Evolutionary conservation across 2,329 filamentous ascomycete genomes (phyloP).

Genomic region (Ilyonectria sp.): DNA sequence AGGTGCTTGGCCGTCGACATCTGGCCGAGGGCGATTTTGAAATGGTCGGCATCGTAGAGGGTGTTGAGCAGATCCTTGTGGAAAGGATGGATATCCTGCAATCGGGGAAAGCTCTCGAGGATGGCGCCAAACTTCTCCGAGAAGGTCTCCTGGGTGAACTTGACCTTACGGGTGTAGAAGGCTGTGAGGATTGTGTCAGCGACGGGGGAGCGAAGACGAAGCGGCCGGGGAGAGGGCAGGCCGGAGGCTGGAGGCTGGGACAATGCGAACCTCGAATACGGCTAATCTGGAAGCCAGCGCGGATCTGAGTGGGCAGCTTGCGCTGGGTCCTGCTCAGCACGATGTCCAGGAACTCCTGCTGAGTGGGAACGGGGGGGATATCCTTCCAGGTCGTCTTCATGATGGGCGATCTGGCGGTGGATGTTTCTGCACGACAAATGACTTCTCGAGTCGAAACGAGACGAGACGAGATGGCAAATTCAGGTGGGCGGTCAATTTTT

Average conservation of each 20-base stretch:
- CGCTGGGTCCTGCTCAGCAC: slow-evolving; percentile 94
- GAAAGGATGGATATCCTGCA: slow-evolving; percentile 96
- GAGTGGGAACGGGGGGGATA: slow-evolving; percentile 90
- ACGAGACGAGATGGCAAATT: slow-evolving; percentile 37
- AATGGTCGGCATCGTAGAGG: slow-evolving; percentile 98
- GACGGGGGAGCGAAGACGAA: slow-evolving; percentile 14
- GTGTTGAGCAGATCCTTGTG: slow-evolving; percentile 90
- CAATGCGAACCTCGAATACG: slow-evolving; percentile 77
- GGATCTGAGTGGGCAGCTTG: slow-evolving; percentile 94
- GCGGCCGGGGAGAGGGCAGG: neutral
- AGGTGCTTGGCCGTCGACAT: slow-evolving; percentile 95
- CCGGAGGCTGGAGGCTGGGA: neutral
- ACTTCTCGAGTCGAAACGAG: slow-evolving; percentile 6
- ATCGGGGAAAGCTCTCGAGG: slow-evolving; percentile 91
- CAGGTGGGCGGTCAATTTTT: slow-evolving; percentile 53
- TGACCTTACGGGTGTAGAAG: slow-evolving; percentile 98
- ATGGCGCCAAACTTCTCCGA: slow-evolving; percentile 93
- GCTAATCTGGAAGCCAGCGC: slow-evolving; percentile 93
- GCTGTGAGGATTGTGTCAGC: slow-evolving; percentile 59
- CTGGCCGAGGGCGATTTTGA: slow-evolving; percentile 96
- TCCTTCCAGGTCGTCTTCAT: slow-evolving; percentile 80
- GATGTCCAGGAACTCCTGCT: slow-evolving; percentile 97
- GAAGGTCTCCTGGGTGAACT: slow-evolving; percentile 98
- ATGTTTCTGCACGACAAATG: slow-evolving; percentile 1
- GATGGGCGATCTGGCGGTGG: slow-evolving; percentile 52